Evolutionary conservation across 768 basidiomycete genomes (phyloP), one percentile per base, ranked within the genome.

Genomic region (Leccinum subtestaceum): DNA sequence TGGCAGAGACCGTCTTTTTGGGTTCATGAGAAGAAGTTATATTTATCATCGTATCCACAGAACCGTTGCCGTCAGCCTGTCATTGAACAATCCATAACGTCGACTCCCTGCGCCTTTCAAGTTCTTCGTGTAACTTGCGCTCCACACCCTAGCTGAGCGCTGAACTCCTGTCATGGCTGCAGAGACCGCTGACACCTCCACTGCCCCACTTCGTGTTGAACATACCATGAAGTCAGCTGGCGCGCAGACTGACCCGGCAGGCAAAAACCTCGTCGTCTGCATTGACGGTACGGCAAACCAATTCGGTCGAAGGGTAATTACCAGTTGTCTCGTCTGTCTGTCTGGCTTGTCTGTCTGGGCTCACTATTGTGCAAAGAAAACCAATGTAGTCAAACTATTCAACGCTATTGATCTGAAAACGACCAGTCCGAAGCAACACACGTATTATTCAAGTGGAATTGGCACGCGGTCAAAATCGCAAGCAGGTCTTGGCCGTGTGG

Each of bases 371-470:
- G 34, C 17, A 19, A 15, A 36, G 51, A 52, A 52, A 10, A 52
- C 51, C 34, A 52, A 52, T 19, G 51, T 52, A 15, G 19, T 52
- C 9, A 36, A 52, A 36, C 34, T 52, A 21, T 36, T 52, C 17
- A 21, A 34, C 19, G 19, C 31, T 15, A 52, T 74, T 10, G 59
- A 63, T 34, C 29, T 59, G 12, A 52, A 59, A 34, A 48, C 66
- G 32, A 46, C 59, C 5, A 23, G 29, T 19, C 43, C 45, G 13
- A 23, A 32, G n/a, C 74, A 75, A 49, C 56, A 64, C 8, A 69
- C 72, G 3, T 75, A 70, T 50, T 75, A 75, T 46, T 67, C 69
- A 45, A 75, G 74, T 51, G 74, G 74, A 4, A 72, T 75, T 38
- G 73, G 73, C 11, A 75, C 74, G 1, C 67, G 67, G 31, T 67